phyloP scores from a whole-genome alignment of 805 yeast genomes.

The Lachancea lanzarotensis region DNA sequence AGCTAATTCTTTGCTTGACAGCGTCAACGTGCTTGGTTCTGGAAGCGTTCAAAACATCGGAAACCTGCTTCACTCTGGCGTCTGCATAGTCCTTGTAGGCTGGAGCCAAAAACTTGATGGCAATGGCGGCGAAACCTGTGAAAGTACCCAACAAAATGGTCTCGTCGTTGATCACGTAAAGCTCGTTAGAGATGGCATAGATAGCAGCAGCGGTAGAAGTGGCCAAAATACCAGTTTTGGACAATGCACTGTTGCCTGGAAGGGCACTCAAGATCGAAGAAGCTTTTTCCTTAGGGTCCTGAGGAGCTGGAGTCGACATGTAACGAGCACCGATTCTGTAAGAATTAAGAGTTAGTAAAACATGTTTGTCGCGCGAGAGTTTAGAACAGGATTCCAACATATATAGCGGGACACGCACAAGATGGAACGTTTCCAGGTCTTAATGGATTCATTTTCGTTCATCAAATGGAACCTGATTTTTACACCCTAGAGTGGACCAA shows the following conservation, averaged over 20 bases:
- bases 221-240: conserved; percentile 93
- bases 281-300: conserved; percentile 89
- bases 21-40: conserved; percentile 88
- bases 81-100: conserved; percentile 92
- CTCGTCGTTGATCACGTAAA: conserved; percentile 92
- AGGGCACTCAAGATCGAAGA: conserved; percentile 80
- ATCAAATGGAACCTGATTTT: too few species aligned
- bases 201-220: conserved; percentile 91
- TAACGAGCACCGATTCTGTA: conserved; percentile 56
- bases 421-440: too few species aligned
- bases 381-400: too few species aligned
- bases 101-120: conserved; percentile 88
- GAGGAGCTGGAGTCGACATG: conserved; percentile 42
- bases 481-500: too few species aligned
- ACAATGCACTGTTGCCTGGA: conserved; percentile 81
- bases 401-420: too few species aligned
- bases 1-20: conserved; percentile 83
- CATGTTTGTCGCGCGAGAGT: too few species aligned
- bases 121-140: conserved; percentile 63
- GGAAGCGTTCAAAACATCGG: conserved; percentile 75
- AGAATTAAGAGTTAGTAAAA: background rate
- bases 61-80: conserved; percentile 73
- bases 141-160: conserved; percentile 78
- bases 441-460: too few species aligned
- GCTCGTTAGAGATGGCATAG: conserved; percentile 89